Conservation (phyloP, 768 basidiomycete genomes). For the Phallus indusiatus region DNA sequence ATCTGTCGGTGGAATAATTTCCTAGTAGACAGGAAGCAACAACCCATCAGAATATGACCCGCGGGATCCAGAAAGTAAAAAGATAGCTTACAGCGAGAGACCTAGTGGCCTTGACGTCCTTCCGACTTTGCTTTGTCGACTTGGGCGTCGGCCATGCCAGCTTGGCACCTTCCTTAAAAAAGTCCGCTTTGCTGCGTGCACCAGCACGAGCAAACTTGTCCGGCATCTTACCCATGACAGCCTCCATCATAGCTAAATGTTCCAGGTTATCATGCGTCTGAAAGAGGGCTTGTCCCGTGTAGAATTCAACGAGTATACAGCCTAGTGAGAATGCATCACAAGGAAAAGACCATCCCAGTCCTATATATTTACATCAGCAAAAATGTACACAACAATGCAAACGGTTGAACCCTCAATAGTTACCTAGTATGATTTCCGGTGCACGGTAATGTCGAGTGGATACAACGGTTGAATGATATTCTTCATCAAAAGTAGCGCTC, state of each 20-base stretch:
- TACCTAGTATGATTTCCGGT: constrained; percentile 97
- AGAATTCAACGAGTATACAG: constrained; percentile 98
- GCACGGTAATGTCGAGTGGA: constrained; percentile 98
- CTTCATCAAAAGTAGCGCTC: constrained; percentile 93
- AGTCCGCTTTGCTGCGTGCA: constrained; percentile 79
- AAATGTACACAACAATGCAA: constrained; percentile 12
- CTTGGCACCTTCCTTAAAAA: constrained; percentile 78
- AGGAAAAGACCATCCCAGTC: constrained; percentile 95
- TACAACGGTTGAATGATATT: constrained; percentile 97
- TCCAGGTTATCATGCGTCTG: constrained; percentile 99
- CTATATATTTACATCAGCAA: constrained; percentile 31
- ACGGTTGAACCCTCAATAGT: constrained; percentile 19
- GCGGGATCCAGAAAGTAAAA: background rate
- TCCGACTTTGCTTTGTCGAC: constrained; percentile 82
- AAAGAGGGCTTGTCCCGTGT: constrained; percentile 95
- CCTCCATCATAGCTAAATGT: constrained; percentile 99
- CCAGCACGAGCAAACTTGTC: constrained; percentile 70
- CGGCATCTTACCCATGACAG: constrained; percentile 98
- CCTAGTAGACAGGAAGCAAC: constrained; percentile 39
- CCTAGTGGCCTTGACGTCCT: constrained; percentile 84
- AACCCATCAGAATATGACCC: background rate
- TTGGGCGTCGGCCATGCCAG: constrained; percentile 91
- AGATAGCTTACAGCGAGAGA: constrained; percentile 51
- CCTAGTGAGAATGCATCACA: constrained; percentile 98
- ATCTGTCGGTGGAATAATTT: constrained; percentile 76